Conservation (phyloP, 169 alveolate genomes). For the Cryptosporidium ryanae region DNA sequence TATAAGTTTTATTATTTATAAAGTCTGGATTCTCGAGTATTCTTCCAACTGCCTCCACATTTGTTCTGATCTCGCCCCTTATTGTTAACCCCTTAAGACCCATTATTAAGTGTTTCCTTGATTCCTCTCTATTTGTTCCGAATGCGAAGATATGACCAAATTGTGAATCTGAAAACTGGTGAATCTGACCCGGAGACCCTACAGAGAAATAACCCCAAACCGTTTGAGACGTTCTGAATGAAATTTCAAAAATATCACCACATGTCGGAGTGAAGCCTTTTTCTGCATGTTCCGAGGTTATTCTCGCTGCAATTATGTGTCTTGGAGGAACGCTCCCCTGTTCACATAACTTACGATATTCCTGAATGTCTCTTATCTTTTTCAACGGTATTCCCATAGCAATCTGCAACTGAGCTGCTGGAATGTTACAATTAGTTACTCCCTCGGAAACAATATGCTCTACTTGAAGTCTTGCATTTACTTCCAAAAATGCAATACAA, state of each 20-base stretch:
- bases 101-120: conserved; percentile 81
- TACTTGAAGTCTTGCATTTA: conserved; percentile 91
- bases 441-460: conserved; percentile 96
- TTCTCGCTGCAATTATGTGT: conserved; percentile 86
- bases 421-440: conserved; percentile 87
- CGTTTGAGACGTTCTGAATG: conserved; percentile 80
- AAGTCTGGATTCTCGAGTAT: conserved; percentile 82
- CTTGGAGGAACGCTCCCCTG: conserved; percentile 74
- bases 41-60: conserved; percentile 80
- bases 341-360: conserved; percentile 72
- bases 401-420: conserved; percentile 86
- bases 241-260: conserved; percentile 80
- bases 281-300: conserved; percentile 89
- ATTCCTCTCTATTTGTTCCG: conserved; percentile 84
- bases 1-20: conserved; percentile 76
- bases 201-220: conserved; percentile 88
- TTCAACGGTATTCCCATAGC: conserved; percentile 88
- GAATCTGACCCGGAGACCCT: conserved; percentile 85
- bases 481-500: conserved; percentile 87
- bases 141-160: conserved; percentile 89
- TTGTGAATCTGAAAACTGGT: conserved; percentile 90
- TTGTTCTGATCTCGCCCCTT: conserved; percentile 85
- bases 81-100: conserved; percentile 81
- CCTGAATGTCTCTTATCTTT: conserved; percentile 81
- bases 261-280: conserved; percentile 89